A percentile compares a stretch with the other conserved stretches of the same genome.
Evolutionary conservation across 768 basidiomycete genomes (phyloP).

Genomic region (Gelatoporia subvermispora): DNA sequence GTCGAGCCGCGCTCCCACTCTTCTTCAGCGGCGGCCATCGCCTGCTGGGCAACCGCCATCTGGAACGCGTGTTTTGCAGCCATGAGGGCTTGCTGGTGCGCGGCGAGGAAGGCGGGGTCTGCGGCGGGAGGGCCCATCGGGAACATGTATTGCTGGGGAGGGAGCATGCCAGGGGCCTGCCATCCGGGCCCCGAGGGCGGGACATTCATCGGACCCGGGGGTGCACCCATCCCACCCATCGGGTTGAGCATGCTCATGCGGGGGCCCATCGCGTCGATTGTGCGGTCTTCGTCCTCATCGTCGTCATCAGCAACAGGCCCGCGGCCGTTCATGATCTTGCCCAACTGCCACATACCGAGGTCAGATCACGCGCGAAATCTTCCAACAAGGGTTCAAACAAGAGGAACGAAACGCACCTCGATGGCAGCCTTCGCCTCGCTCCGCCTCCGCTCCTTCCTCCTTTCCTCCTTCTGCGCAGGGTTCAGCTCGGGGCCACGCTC

Average conservation of each 20-base stretch:
- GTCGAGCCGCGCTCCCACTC: constrained; percentile 85
- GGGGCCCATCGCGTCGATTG: constrained; percentile 24
- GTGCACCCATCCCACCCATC: constrained; percentile 16
- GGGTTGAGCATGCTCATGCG: constrained; percentile 35
- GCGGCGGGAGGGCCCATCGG: constrained; percentile 31
- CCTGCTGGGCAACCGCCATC: constrained; percentile 86
- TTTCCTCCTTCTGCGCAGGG: constrained; percentile 40
- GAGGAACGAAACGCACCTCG: constrained; percentile 53
- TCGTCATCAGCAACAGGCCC: constrained; percentile 51
- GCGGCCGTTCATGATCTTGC: constrained; percentile 81
- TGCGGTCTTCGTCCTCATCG: constrained; percentile 31
- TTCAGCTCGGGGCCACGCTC: constrained; percentile 17
- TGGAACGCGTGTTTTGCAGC: constrained; percentile 87
- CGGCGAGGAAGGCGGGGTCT: constrained; percentile 59
- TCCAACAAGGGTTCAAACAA: constrained; percentile 1
- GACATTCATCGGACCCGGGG: constrained; percentile 9
- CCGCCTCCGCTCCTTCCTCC: constrained; percentile 68
- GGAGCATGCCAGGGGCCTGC: constrained; percentile 29
- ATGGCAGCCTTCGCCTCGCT: constrained; percentile 84
- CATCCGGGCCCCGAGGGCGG: constrained; percentile 14
- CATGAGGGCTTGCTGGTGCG: constrained; percentile 87
- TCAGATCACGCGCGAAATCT: background rate
- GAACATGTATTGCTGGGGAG: constrained; percentile 21
- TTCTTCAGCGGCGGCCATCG: constrained; percentile 82
- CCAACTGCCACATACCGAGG: constrained; percentile 47